Evolutionary conservation across 768 basidiomycete genomes (phyloP).

Genomic region (Fomitopsis pulvina): DNA sequence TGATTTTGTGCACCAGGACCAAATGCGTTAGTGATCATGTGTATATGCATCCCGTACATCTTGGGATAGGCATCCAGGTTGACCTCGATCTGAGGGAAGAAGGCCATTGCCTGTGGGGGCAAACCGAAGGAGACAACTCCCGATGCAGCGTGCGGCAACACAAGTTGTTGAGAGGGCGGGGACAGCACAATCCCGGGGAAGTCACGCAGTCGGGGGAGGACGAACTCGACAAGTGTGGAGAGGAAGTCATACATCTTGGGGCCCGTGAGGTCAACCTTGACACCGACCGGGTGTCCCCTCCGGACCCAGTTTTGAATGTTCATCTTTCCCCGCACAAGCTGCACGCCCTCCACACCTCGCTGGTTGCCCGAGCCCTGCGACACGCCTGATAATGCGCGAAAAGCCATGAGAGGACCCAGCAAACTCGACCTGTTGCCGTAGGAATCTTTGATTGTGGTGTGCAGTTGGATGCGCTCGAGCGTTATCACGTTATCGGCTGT

Average conservation of each 20-base stretch:
- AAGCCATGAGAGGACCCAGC: conserved; percentile 79
- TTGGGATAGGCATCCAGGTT: conserved; percentile 87
- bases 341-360: conserved; percentile 65
- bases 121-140: conserved; percentile 91
- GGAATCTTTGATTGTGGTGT: conserved; percentile 82
- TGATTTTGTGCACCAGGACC: conserved; percentile 89
- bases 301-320: conserved; percentile 79
- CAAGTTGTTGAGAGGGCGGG: conserved; percentile 58
- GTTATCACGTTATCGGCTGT: conserved; percentile 61
- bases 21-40: conserved; percentile 83
- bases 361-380: conserved; percentile 66
- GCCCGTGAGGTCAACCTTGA: conserved; percentile 86
- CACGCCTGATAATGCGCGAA: conserved; percentile 85
- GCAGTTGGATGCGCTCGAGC: conserved; percentile 81
- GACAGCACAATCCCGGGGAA: conserved; percentile 81
- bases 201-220: conserved; percentile 89
- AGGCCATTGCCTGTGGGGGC: conserved; percentile 72
- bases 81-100: conserved; percentile 96
- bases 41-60: conserved; percentile 86
- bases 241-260: conserved; percentile 95
- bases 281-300: conserved; percentile 75
- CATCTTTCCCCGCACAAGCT: conserved; percentile 66
- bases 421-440: conserved; percentile 64
- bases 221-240: conserved; percentile 83
- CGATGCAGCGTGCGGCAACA: conserved; percentile 70